Conservation (phyloP, 805 yeast species). For the Alloascoidea africana region DNA sequence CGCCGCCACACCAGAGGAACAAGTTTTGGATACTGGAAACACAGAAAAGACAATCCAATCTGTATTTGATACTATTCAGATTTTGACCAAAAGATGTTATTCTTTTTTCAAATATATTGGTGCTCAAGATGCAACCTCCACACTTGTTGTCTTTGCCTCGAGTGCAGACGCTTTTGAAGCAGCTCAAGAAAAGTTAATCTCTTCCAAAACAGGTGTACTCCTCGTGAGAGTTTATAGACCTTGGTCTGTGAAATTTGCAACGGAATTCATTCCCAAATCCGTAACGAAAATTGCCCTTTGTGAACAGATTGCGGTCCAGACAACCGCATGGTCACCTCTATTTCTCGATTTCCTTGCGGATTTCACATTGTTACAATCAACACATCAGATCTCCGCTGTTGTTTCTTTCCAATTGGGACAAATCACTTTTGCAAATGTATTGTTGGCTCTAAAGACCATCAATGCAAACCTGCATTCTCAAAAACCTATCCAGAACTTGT, state of each 20-base stretch:
- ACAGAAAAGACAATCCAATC: constrained; percentile 12
- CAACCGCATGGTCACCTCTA: constrained; percentile 47
- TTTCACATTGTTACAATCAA: constrained; percentile 14
- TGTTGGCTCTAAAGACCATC: constrained; percentile 29
- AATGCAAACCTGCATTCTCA: constrained; percentile 34
- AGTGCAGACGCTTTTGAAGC: constrained; percentile 26
- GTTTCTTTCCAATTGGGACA: constrained; percentile 39
- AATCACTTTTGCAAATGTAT: constrained; percentile 23
- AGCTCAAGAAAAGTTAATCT: constrained; percentile 13
- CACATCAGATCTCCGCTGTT: constrained; percentile 19
- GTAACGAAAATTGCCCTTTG: constrained; percentile 43
- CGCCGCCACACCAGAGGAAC: constrained; percentile 3
- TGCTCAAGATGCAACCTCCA: constrained; percentile 25
- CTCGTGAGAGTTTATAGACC: constrained; percentile 61
- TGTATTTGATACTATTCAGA: constrained; percentile 19
- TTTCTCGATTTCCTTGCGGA: constrained; percentile 62
- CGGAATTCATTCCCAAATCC: constrained; percentile 34
- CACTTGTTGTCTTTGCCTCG: constrained; percentile 52
- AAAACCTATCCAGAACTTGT: constrained; percentile 46
- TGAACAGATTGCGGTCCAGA: constrained; percentile 39
- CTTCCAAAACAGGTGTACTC: constrained; percentile 30
- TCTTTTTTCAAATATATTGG: constrained; percentile 28
- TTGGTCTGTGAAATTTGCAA: constrained; percentile 38
- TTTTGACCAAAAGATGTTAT: constrained; percentile 16
- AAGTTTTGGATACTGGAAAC: constrained; percentile 5